Conservation (phyloP, 805 yeast species). For the Candida vaughaniae region DNA sequence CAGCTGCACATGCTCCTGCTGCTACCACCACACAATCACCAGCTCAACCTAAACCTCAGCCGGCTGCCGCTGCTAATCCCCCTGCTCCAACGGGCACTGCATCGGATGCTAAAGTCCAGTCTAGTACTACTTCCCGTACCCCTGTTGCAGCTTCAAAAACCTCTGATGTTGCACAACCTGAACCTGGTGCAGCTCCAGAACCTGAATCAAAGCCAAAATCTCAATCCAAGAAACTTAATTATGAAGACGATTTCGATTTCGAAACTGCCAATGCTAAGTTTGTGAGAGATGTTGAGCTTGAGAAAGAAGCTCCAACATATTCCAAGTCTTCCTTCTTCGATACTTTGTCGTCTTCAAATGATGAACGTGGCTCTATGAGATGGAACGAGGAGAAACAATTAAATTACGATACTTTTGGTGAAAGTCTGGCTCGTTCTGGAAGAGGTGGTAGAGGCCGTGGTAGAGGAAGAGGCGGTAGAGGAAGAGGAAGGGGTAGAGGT, state of each 20-base stretch:
- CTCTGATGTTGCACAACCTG: slow-evolving; percentile 12
- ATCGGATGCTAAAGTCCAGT: slow-evolving; percentile 6
- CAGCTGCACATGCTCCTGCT: slow-evolving; percentile 7
- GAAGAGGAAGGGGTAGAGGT: slow-evolving; percentile 19
- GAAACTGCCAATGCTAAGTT: slow-evolving; percentile 72
- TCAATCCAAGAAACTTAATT: slow-evolving; percentile 11
- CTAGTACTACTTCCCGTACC: not conserved
- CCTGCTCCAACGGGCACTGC: slow-evolving; percentile 10
- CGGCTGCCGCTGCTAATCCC: slow-evolving; percentile 4
- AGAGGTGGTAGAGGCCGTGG: slow-evolving; percentile 38
- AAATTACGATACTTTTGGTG: slow-evolving; percentile 84
- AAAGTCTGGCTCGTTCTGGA: slow-evolving; percentile 51
- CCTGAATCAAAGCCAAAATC: slow-evolving; percentile 5
- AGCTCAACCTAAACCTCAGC: slow-evolving; percentile 7
- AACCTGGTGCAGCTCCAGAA: slow-evolving; percentile 13
- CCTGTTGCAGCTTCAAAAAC: slow-evolving; percentile 10
- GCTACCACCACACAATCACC: slow-evolving; percentile 7
- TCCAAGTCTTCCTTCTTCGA: slow-evolving; percentile 90
- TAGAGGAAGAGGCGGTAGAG: slow-evolving; percentile 19
- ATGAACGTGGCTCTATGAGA: slow-evolving; percentile 48
- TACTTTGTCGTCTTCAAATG: slow-evolving; percentile 68
- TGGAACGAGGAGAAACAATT: slow-evolving; percentile 72
- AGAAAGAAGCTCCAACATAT: slow-evolving; percentile 46
- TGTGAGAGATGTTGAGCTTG: slow-evolving; percentile 44
- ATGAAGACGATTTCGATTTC: slow-evolving; percentile 72